Percentiles rank a stretch among this genome's conserved stretches.
Conservation (phyloP, 2,329 filamentous ascomycete genomes). For the Seiridium cupressi region DNA sequence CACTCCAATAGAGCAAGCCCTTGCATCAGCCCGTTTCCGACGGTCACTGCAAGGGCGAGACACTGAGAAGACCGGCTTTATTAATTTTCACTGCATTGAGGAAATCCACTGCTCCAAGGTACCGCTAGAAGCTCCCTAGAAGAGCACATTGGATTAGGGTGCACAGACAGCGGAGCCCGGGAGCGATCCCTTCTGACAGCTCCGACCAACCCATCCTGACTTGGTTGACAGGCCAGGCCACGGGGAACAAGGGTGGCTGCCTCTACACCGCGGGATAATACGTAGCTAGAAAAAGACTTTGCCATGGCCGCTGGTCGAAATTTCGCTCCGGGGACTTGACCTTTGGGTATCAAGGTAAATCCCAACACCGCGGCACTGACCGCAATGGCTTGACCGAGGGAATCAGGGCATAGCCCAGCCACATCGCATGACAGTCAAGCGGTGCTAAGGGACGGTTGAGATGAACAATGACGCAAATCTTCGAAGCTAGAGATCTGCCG, state of each 20-base stretch:
- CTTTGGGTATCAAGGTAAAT: constrained; percentile 9
- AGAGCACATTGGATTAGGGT: not conserved
- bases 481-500: not conserved
- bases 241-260: not conserved
- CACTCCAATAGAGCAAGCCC: not conserved
- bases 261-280: not conserved
- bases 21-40: not conserved
- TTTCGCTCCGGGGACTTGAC: not conserved
- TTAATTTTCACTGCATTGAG: not conserved
- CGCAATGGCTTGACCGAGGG: not conserved
- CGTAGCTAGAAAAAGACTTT: not conserved
- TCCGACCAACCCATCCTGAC: constrained; percentile 3
- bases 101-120: not conserved
- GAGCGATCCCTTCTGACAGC: constrained; percentile 4
- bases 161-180: constrained; percentile 9
- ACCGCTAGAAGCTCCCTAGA: constrained; percentile 1
- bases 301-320: not conserved
- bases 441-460: not conserved
- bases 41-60: not conserved
- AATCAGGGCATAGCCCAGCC: constrained; percentile 6
- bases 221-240: not conserved
- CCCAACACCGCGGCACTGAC: not conserved
- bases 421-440: constrained; percentile 3
- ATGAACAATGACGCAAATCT: constrained; percentile 3
- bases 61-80: not conserved